Evolutionary conservation across 441 rosid species (phyloP).

Genomic region (Aquilaria agallochum): DNA sequence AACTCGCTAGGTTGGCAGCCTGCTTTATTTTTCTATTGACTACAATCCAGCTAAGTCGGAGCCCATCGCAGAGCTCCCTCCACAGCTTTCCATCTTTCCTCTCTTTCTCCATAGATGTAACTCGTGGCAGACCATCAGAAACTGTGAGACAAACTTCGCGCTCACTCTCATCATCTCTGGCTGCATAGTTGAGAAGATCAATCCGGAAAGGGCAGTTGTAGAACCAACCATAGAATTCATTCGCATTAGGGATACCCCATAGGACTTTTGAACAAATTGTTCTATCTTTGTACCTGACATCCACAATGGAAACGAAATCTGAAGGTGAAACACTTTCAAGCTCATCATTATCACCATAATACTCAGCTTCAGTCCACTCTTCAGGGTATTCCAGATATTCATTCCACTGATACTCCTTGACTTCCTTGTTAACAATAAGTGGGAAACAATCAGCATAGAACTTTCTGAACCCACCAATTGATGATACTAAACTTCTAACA

Average conservation of each 20-base stretch:
- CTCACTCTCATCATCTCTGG: slow-evolving; percentile 46
- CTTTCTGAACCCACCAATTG: slow-evolving; percentile 67
- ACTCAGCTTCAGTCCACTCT: slow-evolving; percentile 77
- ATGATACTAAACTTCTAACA: slow-evolving; percentile 49
- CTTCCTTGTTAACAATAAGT: slow-evolving; percentile 65
- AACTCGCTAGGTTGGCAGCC: slow-evolving; percentile 72
- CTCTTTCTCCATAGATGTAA: slow-evolving; percentile 63
- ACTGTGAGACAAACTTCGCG: slow-evolving; percentile 50
- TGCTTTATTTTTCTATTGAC: slow-evolving; percentile 61
- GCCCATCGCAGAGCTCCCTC: slow-evolving; percentile 62
- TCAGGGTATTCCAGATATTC: slow-evolving; percentile 49
- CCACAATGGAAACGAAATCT: slow-evolving; percentile 67
- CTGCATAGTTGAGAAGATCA: slow-evolving; percentile 48
- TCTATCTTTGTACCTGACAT: slow-evolving; percentile 55
- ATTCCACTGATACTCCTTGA: slow-evolving; percentile 45
- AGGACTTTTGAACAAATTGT: slow-evolving; percentile 61
- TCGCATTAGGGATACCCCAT: slow-evolving; percentile 69
- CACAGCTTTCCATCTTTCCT: slow-evolving; percentile 74
- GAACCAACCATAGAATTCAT: slow-evolving; percentile 66
- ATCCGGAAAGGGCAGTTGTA: slow-evolving; percentile 68
- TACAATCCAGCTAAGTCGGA: slow-evolving; percentile 70
- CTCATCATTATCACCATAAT: slow-evolving; percentile 54
- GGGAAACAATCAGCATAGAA: slow-evolving; percentile 76
- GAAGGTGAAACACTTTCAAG: slow-evolving; percentile 43
- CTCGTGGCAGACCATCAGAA: slow-evolving; percentile 60